Percentiles rank a stretch among this genome's conserved stretches.
Conservation (phyloP, 345 rosid genomes). For the Camelina sativa region DNA sequence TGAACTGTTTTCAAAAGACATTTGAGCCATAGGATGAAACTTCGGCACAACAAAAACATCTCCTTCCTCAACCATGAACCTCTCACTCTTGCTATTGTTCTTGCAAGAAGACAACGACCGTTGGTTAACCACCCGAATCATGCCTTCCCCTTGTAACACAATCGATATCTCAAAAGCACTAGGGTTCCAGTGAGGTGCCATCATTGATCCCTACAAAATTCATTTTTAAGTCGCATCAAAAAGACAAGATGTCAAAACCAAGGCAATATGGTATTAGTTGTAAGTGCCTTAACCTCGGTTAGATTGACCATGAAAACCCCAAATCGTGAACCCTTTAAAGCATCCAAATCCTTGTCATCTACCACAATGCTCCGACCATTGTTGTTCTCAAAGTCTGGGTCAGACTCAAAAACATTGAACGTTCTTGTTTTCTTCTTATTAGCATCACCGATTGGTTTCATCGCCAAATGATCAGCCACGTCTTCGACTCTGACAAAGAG, state of each 20-base stretch:
- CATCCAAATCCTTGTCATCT: slow-evolving; percentile 41
- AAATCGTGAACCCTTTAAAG: slow-evolving; percentile 49
- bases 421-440: slow-evolving; percentile 36
- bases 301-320: slow-evolving; percentile 77
- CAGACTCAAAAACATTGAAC: slow-evolving; percentile 56
- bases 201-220: slow-evolving; percentile 73
- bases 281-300: slow-evolving; percentile 43
- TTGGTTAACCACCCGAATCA: slow-evolving; percentile 64
- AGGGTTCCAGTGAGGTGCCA: slow-evolving; percentile 98
- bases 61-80: slow-evolving; percentile 69
- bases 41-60: slow-evolving; percentile 72
- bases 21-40: slow-evolving; percentile 90
- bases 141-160: slow-evolving; percentile 74
- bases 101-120: slow-evolving; percentile 34
- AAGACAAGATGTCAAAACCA: neutral
- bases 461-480: slow-evolving; percentile 33
- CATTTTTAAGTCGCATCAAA: neutral
- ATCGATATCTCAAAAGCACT: slow-evolving; percentile 69
- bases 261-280: neutral
- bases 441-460: slow-evolving; percentile 25
- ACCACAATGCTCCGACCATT: slow-evolving; percentile 70
- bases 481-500: slow-evolving; percentile 43
- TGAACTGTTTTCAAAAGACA: slow-evolving; percentile 74
- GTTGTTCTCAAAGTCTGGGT: slow-evolving; percentile 65
- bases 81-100: slow-evolving; percentile 57